Conservation (phyloP, 768 basidiomycete species). For the Amanita brunnescens region DNA sequence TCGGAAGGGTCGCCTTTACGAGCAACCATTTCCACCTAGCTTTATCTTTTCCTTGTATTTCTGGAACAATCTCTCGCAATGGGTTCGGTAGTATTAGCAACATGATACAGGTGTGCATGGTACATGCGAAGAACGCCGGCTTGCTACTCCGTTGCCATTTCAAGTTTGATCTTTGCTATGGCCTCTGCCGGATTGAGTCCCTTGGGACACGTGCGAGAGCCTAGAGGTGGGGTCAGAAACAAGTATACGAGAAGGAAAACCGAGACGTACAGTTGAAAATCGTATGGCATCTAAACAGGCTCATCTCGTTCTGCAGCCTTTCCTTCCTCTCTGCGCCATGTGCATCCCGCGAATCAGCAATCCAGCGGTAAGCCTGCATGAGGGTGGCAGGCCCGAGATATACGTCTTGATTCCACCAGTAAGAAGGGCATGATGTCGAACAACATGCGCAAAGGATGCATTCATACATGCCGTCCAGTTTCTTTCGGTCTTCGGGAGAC, state of each 20-base stretch:
- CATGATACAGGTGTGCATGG: not conserved
- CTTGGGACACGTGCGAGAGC: slow-evolving; percentile 95
- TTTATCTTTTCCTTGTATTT: too few species aligned
- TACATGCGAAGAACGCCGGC: not conserved
- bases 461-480: slow-evolving; percentile 96
- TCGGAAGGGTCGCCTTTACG: not conserved
- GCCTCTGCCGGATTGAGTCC: slow-evolving; percentile 89
- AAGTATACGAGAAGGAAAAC: not conserved
- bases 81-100: not conserved
- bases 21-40: too few species aligned
- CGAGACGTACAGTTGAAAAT: slow-evolving; percentile 82
- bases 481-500: slow-evolving; percentile 84
- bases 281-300: slow-evolving; percentile 96
- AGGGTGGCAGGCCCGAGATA: slow-evolving; percentile 96
- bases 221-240: slow-evolving; percentile 21
- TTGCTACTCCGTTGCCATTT: slow-evolving; percentile 65
- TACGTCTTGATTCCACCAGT: slow-evolving; percentile 99
- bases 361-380: slow-evolving; percentile 98
- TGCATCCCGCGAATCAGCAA: slow-evolving; percentile 89
- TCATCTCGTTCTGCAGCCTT: slow-evolving; percentile 91
- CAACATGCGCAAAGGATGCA: slow-evolving; percentile 97
- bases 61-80: not conserved
- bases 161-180: slow-evolving; percentile 90
- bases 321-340: slow-evolving; percentile 78
- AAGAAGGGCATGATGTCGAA: slow-evolving; percentile 93